phyloP scores from a whole-genome alignment of 192 early-diverging fungal genomes.

The Coemansia reversa region DNA sequence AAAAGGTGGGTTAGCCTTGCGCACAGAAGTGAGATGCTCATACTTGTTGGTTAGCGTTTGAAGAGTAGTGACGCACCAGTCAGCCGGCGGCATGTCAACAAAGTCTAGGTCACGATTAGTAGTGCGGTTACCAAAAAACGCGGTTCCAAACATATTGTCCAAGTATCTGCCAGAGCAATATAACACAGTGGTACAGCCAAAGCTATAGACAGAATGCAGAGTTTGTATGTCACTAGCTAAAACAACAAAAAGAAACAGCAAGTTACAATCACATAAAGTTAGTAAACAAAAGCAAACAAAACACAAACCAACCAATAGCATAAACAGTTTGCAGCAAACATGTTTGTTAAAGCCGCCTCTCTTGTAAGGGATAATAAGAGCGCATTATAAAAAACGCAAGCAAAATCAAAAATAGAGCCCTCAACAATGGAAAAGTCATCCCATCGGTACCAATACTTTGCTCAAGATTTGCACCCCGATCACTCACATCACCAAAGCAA shows the following conservation, averaged over 20 bases:
- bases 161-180: neutral
- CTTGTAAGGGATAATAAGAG: too few relatives aligned
- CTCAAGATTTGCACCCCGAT: neutral
- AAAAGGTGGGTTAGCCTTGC: constrained; percentile 54
- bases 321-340: too few relatives aligned
- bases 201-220: too few relatives aligned
- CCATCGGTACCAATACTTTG: neutral
- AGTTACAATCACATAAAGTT: neutral
- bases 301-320: too few relatives aligned
- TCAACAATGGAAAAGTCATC: too few relatives aligned
- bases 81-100: constrained; percentile 46
- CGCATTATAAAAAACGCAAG: too few relatives aligned
- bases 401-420: too few relatives aligned
- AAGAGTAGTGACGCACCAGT: constrained; percentile 52
- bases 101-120: constrained; percentile 13
- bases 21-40: constrained; percentile 49
- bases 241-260: neutral
- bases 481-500: neutral
- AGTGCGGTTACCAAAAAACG: constrained; percentile 25
- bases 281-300: too few relatives aligned
- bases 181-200: too few relatives aligned
- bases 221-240: constrained; percentile 1
- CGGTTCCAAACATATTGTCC: constrained; percentile 7
- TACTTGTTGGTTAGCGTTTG: constrained; percentile 50
- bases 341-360: too few relatives aligned